Percentiles rank a stretch among this genome's conserved stretches.
These are phyloP conservation scores for Glycyrrhiza uralensis DNA, from an alignment of 306 rosid genomes.

Conservation along the genomic window DNA sequence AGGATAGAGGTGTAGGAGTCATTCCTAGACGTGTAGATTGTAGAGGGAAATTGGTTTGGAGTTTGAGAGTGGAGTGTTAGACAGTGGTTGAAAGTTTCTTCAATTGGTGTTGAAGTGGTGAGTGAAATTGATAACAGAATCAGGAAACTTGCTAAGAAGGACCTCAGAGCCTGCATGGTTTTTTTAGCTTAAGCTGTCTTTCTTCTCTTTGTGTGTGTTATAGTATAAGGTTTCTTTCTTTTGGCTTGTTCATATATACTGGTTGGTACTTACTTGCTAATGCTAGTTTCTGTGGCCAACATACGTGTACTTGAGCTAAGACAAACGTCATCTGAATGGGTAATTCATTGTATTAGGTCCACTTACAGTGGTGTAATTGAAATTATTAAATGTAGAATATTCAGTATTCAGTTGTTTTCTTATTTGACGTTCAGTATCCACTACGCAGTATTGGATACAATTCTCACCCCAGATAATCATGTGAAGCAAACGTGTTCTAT, in stretches of 20 bases:
- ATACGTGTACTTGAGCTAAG: constrained; percentile 35
- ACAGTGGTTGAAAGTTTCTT: constrained; percentile 43
- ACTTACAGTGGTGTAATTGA: constrained; percentile 3
- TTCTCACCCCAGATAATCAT: not conserved
- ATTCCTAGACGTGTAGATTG: constrained; percentile 48
- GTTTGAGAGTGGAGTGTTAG: constrained; percentile 33
- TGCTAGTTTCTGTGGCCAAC: not conserved
- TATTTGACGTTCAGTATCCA: not conserved
- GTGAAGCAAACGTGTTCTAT: not conserved
- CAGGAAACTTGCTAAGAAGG: constrained; percentile 14
- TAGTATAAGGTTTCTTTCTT: not conserved
- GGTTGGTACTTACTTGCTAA: not conserved
- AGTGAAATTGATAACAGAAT: constrained; percentile 19
- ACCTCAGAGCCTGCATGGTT: constrained; percentile 24
- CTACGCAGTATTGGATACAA: not conserved
- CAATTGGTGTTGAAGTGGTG: constrained; percentile 8
- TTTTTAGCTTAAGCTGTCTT: not conserved
- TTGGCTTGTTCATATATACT: constrained; percentile 16
- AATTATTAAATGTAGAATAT: constrained; percentile 17
- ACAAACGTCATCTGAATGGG: constrained; percentile 28
- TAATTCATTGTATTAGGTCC: not conserved
- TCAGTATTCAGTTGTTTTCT: not conserved
- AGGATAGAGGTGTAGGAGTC: constrained; percentile 46
- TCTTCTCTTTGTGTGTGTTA: not conserved
- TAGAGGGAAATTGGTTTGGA: constrained; percentile 38